Conservation (phyloP, 371 early-diverging fungal genomes). For the Sporodiniella umbellata region DNA sequence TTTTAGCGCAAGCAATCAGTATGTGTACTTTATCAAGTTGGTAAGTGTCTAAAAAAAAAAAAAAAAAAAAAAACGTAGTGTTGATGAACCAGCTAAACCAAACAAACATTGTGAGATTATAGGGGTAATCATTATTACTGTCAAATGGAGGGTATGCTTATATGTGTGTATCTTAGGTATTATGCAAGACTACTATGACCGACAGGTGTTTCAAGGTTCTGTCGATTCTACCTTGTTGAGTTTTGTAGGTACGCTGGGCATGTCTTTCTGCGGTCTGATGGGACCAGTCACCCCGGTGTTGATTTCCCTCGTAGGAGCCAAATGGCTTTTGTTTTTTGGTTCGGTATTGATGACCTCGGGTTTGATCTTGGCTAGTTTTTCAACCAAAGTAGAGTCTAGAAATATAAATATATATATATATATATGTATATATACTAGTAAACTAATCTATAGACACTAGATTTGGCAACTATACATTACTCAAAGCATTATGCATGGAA, state of each 20-base stretch:
- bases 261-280: conserved; percentile 28
- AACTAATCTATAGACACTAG: too few species aligned
- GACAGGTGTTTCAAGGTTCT: conserved; percentile 22
- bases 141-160: too few species aligned
- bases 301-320: conserved; percentile 22
- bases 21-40: conserved; percentile 32
- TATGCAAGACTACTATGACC: conserved; percentile 32
- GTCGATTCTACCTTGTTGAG: conserved; percentile 19
- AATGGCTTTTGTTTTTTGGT: conserved; percentile 21
- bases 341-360: conserved; percentile 25
- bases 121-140: too few species aligned
- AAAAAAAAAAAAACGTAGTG: too few species aligned
- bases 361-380: conserved; percentile 26
- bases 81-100: too few species aligned
- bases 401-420: too few species aligned
- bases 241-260: conserved; percentile 31
- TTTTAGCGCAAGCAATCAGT: conserved; percentile 33
- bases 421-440: too few species aligned
- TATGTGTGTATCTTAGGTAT: conserved; percentile 14
- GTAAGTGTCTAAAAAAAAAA: too few species aligned
- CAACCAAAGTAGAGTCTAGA: conserved; percentile 17
- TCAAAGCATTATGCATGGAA: conserved; percentile 29
- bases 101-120: too few species aligned
- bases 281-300: conserved; percentile 27
- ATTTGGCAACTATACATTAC: conserved; percentile 37